A percentile compares a stretch with the other conserved stretches of the same genome.
These are phyloP conservation scores for Paxillus rubicundulus DNA, from an alignment of 768 basidiomycete genomes.

Conservation along the genomic window DNA sequence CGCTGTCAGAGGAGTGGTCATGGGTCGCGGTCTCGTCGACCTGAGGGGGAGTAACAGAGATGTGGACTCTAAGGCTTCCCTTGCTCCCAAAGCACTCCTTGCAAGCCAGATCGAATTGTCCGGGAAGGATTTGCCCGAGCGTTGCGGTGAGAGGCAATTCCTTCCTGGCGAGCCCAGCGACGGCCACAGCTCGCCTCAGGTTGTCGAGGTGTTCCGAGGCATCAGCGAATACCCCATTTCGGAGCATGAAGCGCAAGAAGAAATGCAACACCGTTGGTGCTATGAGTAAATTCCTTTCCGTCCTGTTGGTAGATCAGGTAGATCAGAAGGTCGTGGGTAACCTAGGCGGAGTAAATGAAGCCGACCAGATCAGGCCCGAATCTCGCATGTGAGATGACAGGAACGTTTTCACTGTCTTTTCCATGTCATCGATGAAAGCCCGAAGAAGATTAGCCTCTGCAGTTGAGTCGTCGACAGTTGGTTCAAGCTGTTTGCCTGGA, in stretches of 20 bases:
- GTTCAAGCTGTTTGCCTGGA: constrained; percentile 31
- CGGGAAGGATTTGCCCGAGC: constrained; percentile 39
- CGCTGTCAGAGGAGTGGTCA: neutral
- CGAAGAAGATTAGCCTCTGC: constrained; percentile 31
- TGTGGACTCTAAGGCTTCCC: constrained; percentile 28
- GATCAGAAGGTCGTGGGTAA: constrained; percentile 7
- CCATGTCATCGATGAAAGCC: constrained; percentile 61
- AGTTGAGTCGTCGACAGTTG: constrained; percentile 9
- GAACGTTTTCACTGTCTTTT: constrained; percentile 58
- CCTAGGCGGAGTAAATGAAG: neutral
- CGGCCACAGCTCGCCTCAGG: constrained; percentile 44
- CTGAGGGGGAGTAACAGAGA: constrained; percentile 8
- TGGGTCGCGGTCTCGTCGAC: neutral
- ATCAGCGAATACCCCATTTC: constrained; percentile 41
- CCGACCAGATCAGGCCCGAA: constrained; percentile 65
- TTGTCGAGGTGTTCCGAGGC: constrained; percentile 15
- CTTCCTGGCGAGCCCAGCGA: constrained; percentile 37
- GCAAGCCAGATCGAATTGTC: constrained; percentile 49
- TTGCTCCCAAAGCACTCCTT: constrained; percentile 48
- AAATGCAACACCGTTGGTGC: constrained; percentile 44
- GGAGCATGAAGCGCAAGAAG: constrained; percentile 45
- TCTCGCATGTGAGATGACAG: constrained; percentile 65
- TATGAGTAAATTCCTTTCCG: constrained; percentile 39
- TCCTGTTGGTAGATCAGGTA: constrained; percentile 31
- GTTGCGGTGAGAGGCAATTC: constrained; percentile 44